Base-by-base conservation (phyloP, 139 green algal species). In the Coelastrella sp. region DNA sequence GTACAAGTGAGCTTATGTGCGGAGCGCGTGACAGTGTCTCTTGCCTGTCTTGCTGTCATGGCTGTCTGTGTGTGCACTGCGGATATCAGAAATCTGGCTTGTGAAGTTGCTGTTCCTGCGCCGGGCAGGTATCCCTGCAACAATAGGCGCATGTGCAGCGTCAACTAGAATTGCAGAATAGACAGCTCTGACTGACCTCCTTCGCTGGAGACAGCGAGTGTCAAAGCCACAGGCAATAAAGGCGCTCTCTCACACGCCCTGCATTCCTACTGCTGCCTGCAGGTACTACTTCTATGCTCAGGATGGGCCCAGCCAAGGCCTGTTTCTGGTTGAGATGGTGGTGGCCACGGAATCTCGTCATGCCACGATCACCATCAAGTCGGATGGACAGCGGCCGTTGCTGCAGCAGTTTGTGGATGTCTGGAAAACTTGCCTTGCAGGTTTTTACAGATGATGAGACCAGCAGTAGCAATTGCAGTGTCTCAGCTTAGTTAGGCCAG, bases 221-320 rank as follows among this genome's bases (percentile, higher is more conserved):
- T 47, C 32, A 47, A 47, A 47, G 32, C 32, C 32, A 47, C 32
- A 47, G 32, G 32, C 32, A 47, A 47, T 47, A 47, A 47, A 47
- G 32, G 32, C 32, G 32, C 32, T 47, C 32, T 47, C 32, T 47
- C 32, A 47, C 32, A 47, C 32, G 32, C 6, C 14, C 13, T 77
- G 71, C 16, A 13, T 5, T 84, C 22, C 78, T 85, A 61, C 83
- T 90, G 47, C 83, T 86, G 80, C 61, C 20, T 77, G 32, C 89
- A 96, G 95, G 85, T 98, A 97, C 86, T 98, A 97, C 92, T 96
- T 98, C 56, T 97, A 98, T 76, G 95, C 94, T 17, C 94, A 98
- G 87, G 87, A 88, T 14, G 90, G 87, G 1, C 90, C 89, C 13
- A 91, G 82, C 6, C 86, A 89, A n/a, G 77, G n/a, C 4, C 89